Evolutionary conservation across 768 basidiomycete genomes (phyloP).

Genomic region (Scleroderma citrinum): DNA sequence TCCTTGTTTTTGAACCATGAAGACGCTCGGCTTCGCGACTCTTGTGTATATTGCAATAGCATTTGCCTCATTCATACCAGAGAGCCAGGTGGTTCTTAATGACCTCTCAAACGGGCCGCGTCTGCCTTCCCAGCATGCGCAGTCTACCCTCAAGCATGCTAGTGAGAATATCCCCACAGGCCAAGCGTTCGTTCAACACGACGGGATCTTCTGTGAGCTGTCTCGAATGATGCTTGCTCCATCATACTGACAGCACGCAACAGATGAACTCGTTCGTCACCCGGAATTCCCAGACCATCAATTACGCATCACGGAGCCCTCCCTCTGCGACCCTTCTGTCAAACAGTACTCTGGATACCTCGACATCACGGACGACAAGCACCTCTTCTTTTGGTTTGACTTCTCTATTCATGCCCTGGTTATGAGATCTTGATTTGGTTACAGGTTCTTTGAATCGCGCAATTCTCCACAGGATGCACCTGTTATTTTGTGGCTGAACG

Average conservation of each 20-base stretch:
- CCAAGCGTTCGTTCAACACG: conserved; percentile 61
- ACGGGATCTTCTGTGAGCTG: conserved; percentile 66
- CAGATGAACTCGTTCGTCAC: conserved; percentile 60
- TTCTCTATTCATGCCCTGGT: background rate
- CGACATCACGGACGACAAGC: conserved; percentile 72
- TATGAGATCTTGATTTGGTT: background rate
- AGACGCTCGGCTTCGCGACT: conserved; percentile 27
- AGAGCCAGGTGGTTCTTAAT: conserved; percentile 39
- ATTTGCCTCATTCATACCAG: conserved; percentile 34
- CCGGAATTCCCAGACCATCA: conserved; percentile 45
- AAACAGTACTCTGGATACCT: conserved; percentile 77
- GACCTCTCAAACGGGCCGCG: background rate
- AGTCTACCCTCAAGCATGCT: conserved; percentile 34
- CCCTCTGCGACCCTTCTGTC: conserved; percentile 74
- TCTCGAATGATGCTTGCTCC: background rate
- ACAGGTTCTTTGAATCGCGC: conserved; percentile 87
- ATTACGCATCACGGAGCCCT: conserved; percentile 60
- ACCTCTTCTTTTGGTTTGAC: conserved; percentile 81
- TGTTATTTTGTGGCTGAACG: conserved; percentile 87
- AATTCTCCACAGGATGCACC: conserved; percentile 70
- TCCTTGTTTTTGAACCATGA: conserved; percentile 31
- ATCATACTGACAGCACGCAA: conserved; percentile 2
- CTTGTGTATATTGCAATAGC: conserved; percentile 31
- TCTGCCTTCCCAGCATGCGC: conserved; percentile 4
- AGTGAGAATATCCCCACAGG: conserved; percentile 51